Conservation (phyloP, 2,329 filamentous ascomycete genomes). For the Emergomyces pasteurianus region DNA sequence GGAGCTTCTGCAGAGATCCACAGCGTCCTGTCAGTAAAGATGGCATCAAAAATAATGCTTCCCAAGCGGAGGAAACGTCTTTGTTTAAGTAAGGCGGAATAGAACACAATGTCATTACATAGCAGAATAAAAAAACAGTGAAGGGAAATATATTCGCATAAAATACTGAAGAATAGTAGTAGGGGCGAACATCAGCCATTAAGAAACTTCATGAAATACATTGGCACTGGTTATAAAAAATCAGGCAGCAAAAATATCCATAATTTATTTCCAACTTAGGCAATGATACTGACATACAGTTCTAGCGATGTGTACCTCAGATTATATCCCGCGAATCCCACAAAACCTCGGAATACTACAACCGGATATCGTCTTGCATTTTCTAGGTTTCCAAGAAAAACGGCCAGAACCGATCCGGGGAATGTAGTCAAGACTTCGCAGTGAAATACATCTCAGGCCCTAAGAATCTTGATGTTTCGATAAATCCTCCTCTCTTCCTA, state of each 20-base stretch:
- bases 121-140: not conserved
- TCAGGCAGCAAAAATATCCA: not conserved
- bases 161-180: not conserved
- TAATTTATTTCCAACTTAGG: not conserved
- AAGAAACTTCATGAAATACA: not conserved
- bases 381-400: not conserved
- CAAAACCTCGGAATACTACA: conserved; percentile 3
- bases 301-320: conserved; percentile 12
- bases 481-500: not conserved
- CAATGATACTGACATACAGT: not conserved
- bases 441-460: conserved; percentile 4
- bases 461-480: not conserved
- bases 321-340: conserved; percentile 12
- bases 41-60: not conserved
- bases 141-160: not conserved
- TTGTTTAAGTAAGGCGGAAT: not conserved
- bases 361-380: not conserved
- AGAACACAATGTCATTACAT: not conserved
- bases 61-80: not conserved
- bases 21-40: not conserved
- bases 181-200: not conserved
- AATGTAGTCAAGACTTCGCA: not conserved
- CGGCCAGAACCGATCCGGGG: not conserved
- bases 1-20: not conserved
- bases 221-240: not conserved